phyloP scores from a whole-genome alignment of 768 basidiomycete genomes.

The Sporobolomyces pararoseus region DNA sequence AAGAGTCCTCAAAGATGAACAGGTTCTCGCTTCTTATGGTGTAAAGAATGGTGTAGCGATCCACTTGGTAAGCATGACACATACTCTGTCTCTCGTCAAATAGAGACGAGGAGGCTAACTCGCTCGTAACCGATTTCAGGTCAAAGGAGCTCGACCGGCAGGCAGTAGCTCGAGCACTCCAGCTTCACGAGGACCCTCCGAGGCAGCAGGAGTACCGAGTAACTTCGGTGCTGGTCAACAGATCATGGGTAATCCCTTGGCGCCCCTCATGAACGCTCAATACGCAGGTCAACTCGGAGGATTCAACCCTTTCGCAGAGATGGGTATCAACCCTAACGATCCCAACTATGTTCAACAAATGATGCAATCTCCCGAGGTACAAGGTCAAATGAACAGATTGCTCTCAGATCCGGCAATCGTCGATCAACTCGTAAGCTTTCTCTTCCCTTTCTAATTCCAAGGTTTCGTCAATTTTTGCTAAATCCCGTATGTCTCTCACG shows the following conservation, averaged over 20 bases:
- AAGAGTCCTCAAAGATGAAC: conserved; percentile 51
- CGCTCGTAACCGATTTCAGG: conserved; percentile 19
- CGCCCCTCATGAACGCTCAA: conserved; percentile 44
- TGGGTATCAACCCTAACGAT: conserved; percentile 87
- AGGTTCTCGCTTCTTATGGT: conserved; percentile 11
- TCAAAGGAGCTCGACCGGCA: conserved; percentile 36
- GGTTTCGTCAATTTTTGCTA: neutral
- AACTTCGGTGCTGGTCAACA: conserved; percentile 68
- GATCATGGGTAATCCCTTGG: conserved; percentile 45
- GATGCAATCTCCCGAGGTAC: conserved; percentile 68
- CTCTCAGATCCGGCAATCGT: conserved; percentile 85
- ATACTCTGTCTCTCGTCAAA: neutral
- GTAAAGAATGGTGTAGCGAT: conserved; percentile 38
- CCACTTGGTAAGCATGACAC: conserved; percentile 28
- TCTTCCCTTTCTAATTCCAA: neutral
- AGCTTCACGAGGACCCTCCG: conserved; percentile 60
- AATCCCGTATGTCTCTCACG: too few species aligned
- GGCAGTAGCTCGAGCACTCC: conserved; percentile 61
- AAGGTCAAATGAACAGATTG: conserved; percentile 79
- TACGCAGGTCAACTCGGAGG: conserved; percentile 52
- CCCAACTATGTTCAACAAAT: conserved; percentile 65
- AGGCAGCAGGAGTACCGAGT: conserved; percentile 49
- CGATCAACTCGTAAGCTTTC: conserved; percentile 56
- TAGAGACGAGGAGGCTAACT: too few species aligned
- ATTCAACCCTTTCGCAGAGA: conserved; percentile 84